phyloP scores from a whole-genome alignment of 73 alveolate species.

The Paramecium biaurelia region DNA sequence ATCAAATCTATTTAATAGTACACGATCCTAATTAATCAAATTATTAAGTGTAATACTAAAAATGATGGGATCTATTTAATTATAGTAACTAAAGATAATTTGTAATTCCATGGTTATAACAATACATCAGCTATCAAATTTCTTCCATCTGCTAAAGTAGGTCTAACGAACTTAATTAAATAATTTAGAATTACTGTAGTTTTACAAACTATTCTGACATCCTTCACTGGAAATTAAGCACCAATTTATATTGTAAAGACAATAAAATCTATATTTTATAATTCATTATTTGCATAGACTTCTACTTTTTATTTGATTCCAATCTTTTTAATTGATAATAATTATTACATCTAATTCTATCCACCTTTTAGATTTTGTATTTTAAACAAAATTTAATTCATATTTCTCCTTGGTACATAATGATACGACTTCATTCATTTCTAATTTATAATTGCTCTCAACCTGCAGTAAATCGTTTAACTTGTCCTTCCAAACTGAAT shows the following conservation, averaged over 20 bases:
- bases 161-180: not conserved
- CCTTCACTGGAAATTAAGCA: not conserved
- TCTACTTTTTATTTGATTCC: conserved; percentile 16
- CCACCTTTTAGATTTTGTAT: conserved; percentile 32
- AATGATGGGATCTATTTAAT: conserved; percentile 14
- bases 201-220: conserved; percentile 38
- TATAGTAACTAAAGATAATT: not conserved
- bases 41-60: not conserved
- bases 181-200: conserved; percentile 2
- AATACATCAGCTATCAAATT: not conserved
- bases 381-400: conserved; percentile 2
- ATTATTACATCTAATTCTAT: conserved; percentile 37
- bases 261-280: not conserved
- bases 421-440: not conserved
- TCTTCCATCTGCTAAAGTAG: conserved; percentile 47
- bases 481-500: conserved; percentile 24
- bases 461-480: conserved; percentile 21
- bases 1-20: conserved; percentile 11
- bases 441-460: not conserved
- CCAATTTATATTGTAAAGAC: conserved; percentile 19
- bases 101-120: conserved; percentile 26
- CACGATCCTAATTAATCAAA: not conserved
- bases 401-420: conserved; percentile 13
- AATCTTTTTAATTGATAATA: not conserved
- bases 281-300: not conserved